Base-by-base conservation (phyloP, 257 asterid species). In the Thymus quinquecostatus region DNA sequence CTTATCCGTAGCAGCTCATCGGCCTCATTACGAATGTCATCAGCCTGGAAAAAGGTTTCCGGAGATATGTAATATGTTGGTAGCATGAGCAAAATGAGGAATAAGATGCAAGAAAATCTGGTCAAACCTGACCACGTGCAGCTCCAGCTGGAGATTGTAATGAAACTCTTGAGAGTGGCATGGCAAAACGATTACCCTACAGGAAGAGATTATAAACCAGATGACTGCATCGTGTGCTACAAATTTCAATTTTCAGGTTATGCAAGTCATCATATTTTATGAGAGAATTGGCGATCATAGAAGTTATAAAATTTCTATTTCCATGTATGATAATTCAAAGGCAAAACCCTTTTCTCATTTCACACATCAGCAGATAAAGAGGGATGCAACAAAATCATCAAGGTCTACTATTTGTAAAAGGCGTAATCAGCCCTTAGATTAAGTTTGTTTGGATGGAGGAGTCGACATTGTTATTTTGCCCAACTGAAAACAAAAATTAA, bases 71-170 rank as follows among this genome's bases (percentile, higher is more conserved):
- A 32, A 71, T 3, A 64, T 71, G 27, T 43, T 60, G 49, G 58
- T 69, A 62, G 32, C 12, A 60, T 13, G 60, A 64, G 56, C 32
- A 71, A 63, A 36, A 32, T 6, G 36, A 62, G 38, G 21, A n/a
- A 57, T 62, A 40, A 65, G 32, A 47, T 13, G 41, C 45, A 72
- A 72, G 65, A 61, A 10, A 12, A 44, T 11, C 29, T 34, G 50
- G 75, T 53, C 82, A 71, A 60, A 94, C 99, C 99, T 89, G 97
- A 53, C 99, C 99, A 54, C 95, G 92, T 30, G 97, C 99, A 78
- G 95, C 87, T 29, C 99, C 99, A 72, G 94, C 99, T 30, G 99
- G 99, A 68, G 98, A 82, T 73, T 83, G 83, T 64, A 95, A 63
- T 58, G 87, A 87, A 57, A 95, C 67, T 75, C 89, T 79, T 67